Evolutionary conservation across 306 rosid species (phyloP).

Genomic region (Lithocarpus polystachyus): DNA sequence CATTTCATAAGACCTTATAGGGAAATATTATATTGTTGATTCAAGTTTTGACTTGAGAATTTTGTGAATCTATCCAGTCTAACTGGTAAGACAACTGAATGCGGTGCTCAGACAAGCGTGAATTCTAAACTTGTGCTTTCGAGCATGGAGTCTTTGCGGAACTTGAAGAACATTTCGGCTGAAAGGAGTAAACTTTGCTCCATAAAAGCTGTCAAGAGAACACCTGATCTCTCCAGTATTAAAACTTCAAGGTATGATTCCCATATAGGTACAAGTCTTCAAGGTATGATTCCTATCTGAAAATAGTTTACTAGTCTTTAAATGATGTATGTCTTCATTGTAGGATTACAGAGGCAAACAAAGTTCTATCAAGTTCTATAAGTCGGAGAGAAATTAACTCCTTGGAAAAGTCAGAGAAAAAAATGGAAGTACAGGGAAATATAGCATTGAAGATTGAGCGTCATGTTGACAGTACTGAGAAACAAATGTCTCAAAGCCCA

Average conservation of each 20-base stretch:
- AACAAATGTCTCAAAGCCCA: slow-evolving; percentile 27
- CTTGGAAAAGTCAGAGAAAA: slow-evolving; percentile 26
- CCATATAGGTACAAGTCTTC: not conserved
- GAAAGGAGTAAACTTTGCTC: slow-evolving; percentile 49
- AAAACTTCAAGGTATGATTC: slow-evolving; percentile 47
- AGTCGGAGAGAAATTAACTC: slow-evolving; percentile 37
- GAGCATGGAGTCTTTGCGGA: slow-evolving; percentile 33
- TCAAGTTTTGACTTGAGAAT: slow-evolving; percentile 7
- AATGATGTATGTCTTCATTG: slow-evolving; percentile 18
- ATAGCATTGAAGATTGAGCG: slow-evolving; percentile 32
- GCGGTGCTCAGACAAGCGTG: slow-evolving; percentile 30
- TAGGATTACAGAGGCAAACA: slow-evolving; percentile 41
- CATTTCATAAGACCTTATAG: slow-evolving; percentile 10
- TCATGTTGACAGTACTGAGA: slow-evolving; percentile 39
- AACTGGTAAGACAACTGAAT: slow-evolving; percentile 36
- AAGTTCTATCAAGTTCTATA: slow-evolving; percentile 31
- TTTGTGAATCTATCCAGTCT: slow-evolving; percentile 37
- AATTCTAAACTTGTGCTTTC: slow-evolving; percentile 32
- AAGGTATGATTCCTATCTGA: slow-evolving; percentile 12
- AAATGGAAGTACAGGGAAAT: slow-evolving; percentile 30
- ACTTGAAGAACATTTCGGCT: slow-evolving; percentile 31
- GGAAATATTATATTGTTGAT: slow-evolving; percentile 11
- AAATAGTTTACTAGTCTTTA: slow-evolving; percentile 6
- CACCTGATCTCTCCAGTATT: slow-evolving; percentile 44
- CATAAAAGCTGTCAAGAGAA: slow-evolving; percentile 37